Evolutionary conservation across 306 rosid genomes (phyloP), one percentile per base, ranked within the genome.

Genomic region (Quercus dentata): DNA sequence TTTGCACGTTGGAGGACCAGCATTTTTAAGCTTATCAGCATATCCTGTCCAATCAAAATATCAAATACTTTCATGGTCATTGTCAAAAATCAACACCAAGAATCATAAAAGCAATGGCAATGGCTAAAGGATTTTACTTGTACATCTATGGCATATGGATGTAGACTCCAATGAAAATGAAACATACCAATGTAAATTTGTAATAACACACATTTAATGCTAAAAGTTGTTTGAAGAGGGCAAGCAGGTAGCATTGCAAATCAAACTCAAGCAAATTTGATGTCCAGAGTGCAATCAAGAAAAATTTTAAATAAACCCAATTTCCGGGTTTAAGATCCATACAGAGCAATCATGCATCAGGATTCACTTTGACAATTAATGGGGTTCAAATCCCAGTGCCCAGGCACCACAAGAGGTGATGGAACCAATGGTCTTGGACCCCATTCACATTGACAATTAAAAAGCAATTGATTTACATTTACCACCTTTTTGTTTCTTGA

Each of bases 1-100:
- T 83, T 90, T 74, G 94, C 89, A 63, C 91, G 94, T 55, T 81
- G 86, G 63, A 85, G 81, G 61, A 91, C 83, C 84, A 88, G 56
- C 79, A 71, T 27, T 81, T 94, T 94, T 78, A 94, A 76, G 86
- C 89, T 84, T 83, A 89, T 82, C 71, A 94, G 65, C 87, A 94
- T 58, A 65, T 91, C 97, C 97, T 92, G 91, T 74, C 52, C 79
- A 51, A 69, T 14, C 30, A 41, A 41, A 41, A 41, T 41, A 41
- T 41, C 46, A 33, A 68, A 68, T 35, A 68, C 72, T 68, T n/a
- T 19, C 25, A 10, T 19, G 14, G 51, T 67, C 51, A 67, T 10
- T 19, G 25, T 68, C 19, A 68, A n/a, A 68, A 64, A 6, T 30
- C 27, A 35, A 49, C 27, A 67, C n/a, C 0, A 4, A 67, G 52